Percentiles rank a stretch among this genome's conserved stretches.
Evolutionary conservation across 345 rosid genomes (phyloP).

Genomic region (Fremontodendron californicum): DNA sequence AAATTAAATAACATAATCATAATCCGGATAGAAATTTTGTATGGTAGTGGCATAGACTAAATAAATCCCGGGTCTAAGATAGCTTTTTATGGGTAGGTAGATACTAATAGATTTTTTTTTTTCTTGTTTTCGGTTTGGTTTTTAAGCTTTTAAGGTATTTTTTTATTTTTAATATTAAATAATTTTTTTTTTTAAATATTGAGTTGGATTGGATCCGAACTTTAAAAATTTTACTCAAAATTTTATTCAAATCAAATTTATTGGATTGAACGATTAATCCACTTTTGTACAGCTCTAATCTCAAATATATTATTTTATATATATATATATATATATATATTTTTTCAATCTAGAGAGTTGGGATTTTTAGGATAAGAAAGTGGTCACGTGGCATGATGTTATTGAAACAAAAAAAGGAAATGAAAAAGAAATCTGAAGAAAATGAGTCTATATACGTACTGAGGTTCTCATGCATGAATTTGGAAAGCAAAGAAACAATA

Average conservation of each 20-base stretch:
- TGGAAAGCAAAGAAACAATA: not conserved
- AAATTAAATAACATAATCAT: slow-evolving; percentile 7
- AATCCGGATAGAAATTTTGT: not conserved
- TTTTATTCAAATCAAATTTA: too few relatives aligned
- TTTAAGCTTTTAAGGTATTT: too few relatives aligned
- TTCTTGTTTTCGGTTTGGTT: too few relatives aligned
- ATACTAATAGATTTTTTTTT: too few relatives aligned
- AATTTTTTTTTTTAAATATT: too few relatives aligned
- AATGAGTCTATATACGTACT: slow-evolving; percentile 3
- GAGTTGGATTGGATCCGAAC: too few relatives aligned
- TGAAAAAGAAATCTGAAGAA: not conserved
- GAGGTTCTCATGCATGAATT: slow-evolving; percentile 36
- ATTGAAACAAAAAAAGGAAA: not conserved
- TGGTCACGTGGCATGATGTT: not conserved
- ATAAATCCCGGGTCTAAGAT: not conserved
- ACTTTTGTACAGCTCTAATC: too few relatives aligned
- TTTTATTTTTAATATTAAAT: too few relatives aligned
- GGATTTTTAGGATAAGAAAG: not conserved
- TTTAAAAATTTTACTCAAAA: too few relatives aligned
- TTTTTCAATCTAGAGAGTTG: not conserved
- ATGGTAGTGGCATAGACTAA: not conserved
- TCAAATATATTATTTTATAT: too few relatives aligned
- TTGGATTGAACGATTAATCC: too few relatives aligned
- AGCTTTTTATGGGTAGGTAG: too few relatives aligned
- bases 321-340: not conserved